These are phyloP conservation scores for Cystobasidium pallidum DNA, from an alignment of 1,284 basidiomycete genomes.

Conservation along the genomic window DNA sequence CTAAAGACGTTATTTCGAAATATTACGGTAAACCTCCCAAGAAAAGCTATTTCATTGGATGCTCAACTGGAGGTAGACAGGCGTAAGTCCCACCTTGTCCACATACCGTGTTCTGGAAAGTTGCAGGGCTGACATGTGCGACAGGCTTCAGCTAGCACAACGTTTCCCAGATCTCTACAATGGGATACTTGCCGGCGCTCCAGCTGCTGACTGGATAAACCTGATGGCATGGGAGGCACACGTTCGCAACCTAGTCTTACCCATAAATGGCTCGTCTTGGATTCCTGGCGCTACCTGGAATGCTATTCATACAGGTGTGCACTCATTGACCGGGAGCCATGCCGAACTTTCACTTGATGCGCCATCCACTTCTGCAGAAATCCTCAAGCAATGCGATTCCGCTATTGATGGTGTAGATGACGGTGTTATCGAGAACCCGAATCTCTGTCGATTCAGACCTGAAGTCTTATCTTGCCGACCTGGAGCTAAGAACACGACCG, in stretches of 20 bases:
- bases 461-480: slow-evolving; percentile 21
- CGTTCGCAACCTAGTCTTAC: not conserved
- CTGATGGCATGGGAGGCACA: not conserved
- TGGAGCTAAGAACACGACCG: slow-evolving; percentile 1
- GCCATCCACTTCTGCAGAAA: not conserved
- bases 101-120: too few relatives aligned
- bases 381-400: slow-evolving; percentile 49
- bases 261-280: slow-evolving; percentile 19
- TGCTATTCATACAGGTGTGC: slow-evolving; percentile 35
- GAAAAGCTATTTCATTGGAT: slow-evolving; percentile 48
- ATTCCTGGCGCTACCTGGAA: slow-evolving; percentile 8
- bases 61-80: slow-evolving; percentile 54
- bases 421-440: slow-evolving; percentile 47
- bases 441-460: slow-evolving; percentile 25
- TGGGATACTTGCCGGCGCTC: slow-evolving; percentile 55
- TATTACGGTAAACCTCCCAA: slow-evolving; percentile 23
- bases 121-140: too few relatives aligned
- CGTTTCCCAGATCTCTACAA: slow-evolving; percentile 54
- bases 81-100: slow-evolving; percentile 18
- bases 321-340: too few relatives aligned
- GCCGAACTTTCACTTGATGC: not conserved
- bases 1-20: slow-evolving; percentile 4
- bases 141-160: slow-evolving; percentile 47
- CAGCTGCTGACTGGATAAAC: slow-evolving; percentile 46
- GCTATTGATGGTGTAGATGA: slow-evolving; percentile 51